Evolutionary conservation across 2,329 filamentous ascomycete genomes (phyloP).

Genomic region (Tolypocladium guangdongense): DNA sequence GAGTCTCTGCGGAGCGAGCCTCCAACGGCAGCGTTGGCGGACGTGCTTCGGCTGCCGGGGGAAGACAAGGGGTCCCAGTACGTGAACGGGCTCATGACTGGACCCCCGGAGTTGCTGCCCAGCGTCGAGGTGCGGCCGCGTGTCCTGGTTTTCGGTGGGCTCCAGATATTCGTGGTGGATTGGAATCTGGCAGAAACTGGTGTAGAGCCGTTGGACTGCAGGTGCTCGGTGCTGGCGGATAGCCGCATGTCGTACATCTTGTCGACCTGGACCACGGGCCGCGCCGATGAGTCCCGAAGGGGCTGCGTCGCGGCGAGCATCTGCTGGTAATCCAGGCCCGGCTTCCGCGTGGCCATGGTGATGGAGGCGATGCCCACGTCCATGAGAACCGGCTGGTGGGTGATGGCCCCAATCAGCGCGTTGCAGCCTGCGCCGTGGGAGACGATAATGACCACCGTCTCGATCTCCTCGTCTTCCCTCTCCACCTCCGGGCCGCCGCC

Average conservation of each 20-base stretch:
- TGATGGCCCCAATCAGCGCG: constrained; percentile 83
- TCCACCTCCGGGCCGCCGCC: constrained; percentile 20
- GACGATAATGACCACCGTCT: constrained; percentile 75
- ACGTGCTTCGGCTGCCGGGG: constrained; percentile 30
- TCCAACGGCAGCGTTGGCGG: constrained; percentile 27
- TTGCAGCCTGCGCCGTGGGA: constrained; percentile 96
- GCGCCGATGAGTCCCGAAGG: constrained; percentile 10
- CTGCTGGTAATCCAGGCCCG: constrained; percentile 26
- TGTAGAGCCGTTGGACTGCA: constrained; percentile 35
- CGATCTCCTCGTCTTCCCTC: constrained; percentile 49
- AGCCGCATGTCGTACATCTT: constrained; percentile 64
- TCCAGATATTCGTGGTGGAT: constrained; percentile 21
- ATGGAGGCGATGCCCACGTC: constrained; percentile 86
- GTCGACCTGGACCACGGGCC: constrained; percentile 34
- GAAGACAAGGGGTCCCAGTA: constrained; percentile 32
- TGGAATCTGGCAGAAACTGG: constrained; percentile 21
- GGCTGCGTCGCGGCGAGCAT: constrained; percentile 17
- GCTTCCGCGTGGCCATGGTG: constrained; percentile 69
- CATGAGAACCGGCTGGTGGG: constrained; percentile 80
- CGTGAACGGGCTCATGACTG: constrained; percentile 23
- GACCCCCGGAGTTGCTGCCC: constrained; percentile 6
- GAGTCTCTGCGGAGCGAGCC: constrained; percentile 17
- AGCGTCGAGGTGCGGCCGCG: constrained; percentile 26
- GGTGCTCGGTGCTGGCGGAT: constrained; percentile 64
- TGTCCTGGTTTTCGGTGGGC: constrained; percentile 7